phyloP scores from a whole-genome alignment of 352 stramenopile species.

The Pythium aristosporum region DNA sequence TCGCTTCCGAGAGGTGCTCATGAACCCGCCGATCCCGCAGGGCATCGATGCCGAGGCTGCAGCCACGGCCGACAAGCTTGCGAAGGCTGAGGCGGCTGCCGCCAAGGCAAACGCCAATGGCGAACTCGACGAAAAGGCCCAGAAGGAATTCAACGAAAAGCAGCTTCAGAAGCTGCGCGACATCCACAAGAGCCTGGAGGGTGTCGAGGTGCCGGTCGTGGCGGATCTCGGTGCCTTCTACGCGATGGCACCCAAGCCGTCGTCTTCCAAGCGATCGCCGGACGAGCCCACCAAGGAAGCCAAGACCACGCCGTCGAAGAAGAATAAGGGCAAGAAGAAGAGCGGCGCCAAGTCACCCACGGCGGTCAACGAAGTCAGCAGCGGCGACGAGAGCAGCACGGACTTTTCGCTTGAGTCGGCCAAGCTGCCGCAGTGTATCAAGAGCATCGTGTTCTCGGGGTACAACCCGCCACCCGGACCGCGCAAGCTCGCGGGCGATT shows the following conservation, averaged over 20 bases:
- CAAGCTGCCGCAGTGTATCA: constrained; percentile 81
- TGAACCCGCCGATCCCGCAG: constrained; percentile 84
- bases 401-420: constrained; percentile 37
- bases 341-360: constrained; percentile 21
- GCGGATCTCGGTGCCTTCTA: constrained; percentile 74
- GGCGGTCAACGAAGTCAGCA: constrained; percentile 17
- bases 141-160: constrained; percentile 78
- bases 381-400: constrained; percentile 30
- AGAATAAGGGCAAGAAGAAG: constrained; percentile 30
- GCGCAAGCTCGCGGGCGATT: constrained; percentile 90
- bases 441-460: constrained; percentile 91
- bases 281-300: constrained; percentile 34
- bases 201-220: constrained; percentile 64
- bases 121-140: constrained; percentile 46
- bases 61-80: constrained; percentile 12
- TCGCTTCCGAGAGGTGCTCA: constrained; percentile 78
- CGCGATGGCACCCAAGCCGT: constrained; percentile 25
- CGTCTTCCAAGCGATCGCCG: constrained; percentile 20
- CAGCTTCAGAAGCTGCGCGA: constrained; percentile 77
- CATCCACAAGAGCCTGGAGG: constrained; percentile 82
- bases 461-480: constrained; percentile 94
- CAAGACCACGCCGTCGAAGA: constrained; percentile 31
- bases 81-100: constrained; percentile 18
- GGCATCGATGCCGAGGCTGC: constrained; percentile 18
- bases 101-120: constrained; percentile 28